phyloP scores from a whole-genome alignment of 371 early-diverging fungal genomes.

The Nematocida ironsii region DNA sequence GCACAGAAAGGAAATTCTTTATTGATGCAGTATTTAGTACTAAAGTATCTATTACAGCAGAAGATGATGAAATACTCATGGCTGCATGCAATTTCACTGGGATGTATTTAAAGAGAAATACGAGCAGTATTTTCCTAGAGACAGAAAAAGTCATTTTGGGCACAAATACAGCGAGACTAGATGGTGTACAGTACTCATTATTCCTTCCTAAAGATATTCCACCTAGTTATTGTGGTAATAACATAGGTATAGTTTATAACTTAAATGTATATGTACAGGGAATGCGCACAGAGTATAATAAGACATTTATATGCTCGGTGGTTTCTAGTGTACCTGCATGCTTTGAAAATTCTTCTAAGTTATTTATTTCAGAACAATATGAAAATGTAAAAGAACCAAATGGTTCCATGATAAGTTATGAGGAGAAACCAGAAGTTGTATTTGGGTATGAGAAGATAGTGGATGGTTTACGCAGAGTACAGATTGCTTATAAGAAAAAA shows the following conservation, averaged over 20 bases:
- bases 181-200: conserved; percentile 13
- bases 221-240: conserved; percentile 34
- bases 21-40: conserved; percentile 6
- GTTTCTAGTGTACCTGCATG: conserved; percentile 4
- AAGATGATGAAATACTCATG: conserved; percentile 20
- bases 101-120: conserved; percentile 1
- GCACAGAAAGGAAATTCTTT: conserved; percentile 25
- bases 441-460: background rate
- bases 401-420: background rate
- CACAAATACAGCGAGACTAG: background rate
- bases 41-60: background rate
- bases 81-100: conserved; percentile 34
- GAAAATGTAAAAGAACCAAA: background rate
- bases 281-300: background rate
- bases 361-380: background rate
- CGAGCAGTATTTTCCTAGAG: conserved; percentile 15
- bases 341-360: conserved; percentile 16
- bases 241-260: conserved; percentile 34
- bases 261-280: conserved; percentile 31
- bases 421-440: background rate
- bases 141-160: conserved; percentile 18
- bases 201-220: conserved; percentile 42
- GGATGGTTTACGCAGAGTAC: background rate
- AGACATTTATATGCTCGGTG: conserved; percentile 14
- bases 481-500: background rate